A percentile compares a stretch with the other conserved stretches of the same genome.
phyloP scores from a whole-genome alignment of 805 yeast genomes.

The Cephaloascus fragrans region DNA sequence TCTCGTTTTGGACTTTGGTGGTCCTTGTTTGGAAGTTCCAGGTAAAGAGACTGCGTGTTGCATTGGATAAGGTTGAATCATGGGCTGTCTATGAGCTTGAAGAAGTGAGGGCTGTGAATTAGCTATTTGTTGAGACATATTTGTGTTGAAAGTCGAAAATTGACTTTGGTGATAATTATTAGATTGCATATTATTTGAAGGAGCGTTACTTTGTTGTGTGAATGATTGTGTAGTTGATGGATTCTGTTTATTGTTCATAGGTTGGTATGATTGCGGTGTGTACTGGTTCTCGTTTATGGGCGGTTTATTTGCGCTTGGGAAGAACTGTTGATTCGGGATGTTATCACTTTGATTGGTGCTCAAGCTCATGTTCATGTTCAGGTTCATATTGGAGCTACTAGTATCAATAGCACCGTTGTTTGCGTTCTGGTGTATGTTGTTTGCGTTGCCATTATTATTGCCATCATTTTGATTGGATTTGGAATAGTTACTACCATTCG shows the following conservation, averaged over 20 bases:
- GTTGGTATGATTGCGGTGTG: not conserved
- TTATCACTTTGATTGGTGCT: too few species aligned
- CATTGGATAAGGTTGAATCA: not conserved
- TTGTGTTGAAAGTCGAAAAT: constrained; percentile 4
- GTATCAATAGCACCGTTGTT: too few species aligned
- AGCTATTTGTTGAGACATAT: not conserved
- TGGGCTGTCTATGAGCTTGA: not conserved
- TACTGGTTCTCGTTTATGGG: not conserved
- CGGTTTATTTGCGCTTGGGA: too few species aligned
- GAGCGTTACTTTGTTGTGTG: not conserved
- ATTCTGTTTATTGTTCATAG: not conserved
- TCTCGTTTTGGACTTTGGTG: constrained; percentile 32
- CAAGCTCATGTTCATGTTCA: not conserved
- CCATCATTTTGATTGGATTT: not conserved
- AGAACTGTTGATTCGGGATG: too few species aligned
- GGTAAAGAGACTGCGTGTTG: not conserved
- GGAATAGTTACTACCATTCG: not conserved
- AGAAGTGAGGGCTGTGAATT: not conserved
- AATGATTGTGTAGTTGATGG: not conserved
- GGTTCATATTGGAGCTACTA: too few species aligned
- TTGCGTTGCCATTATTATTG: not conserved
- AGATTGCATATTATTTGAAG: not conserved
- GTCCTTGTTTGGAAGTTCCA: constrained; percentile 12
- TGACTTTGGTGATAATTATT: not conserved
- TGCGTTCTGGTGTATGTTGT: not conserved